Evolutionary conservation across 2,329 filamentous ascomycete genomes (phyloP).

Genomic region (Lomentospora prolificans): DNA sequence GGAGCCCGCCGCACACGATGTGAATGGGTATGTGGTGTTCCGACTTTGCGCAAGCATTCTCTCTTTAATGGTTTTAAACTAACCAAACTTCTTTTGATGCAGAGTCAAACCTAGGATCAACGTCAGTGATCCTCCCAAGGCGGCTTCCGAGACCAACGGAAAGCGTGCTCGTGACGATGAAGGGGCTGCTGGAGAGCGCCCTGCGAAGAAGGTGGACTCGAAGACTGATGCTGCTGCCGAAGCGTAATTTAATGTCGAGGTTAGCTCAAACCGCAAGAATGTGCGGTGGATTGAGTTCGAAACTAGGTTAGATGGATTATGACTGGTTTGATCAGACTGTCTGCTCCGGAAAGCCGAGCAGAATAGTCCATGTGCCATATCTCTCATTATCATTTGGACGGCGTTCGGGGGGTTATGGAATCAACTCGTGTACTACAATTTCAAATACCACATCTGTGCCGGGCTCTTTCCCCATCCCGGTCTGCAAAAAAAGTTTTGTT

Average conservation of each 20-base stretch:
- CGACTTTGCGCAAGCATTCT: slow-evolving; percentile 6
- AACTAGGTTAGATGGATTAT: background rate
- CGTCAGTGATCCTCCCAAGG: slow-evolving; percentile 21
- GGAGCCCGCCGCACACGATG: slow-evolving; percentile 12
- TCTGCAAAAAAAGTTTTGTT: background rate
- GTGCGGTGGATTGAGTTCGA: background rate
- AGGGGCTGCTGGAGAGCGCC: slow-evolving; percentile 27
- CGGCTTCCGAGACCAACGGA: slow-evolving; percentile 24
- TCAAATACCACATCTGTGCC: slow-evolving; percentile 4
- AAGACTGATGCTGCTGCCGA: slow-evolving; percentile 26
- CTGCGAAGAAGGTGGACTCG: slow-evolving; percentile 53
- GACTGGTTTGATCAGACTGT: background rate
- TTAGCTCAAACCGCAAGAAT: background rate
- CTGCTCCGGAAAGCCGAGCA: background rate
- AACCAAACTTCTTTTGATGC: slow-evolving; percentile 1
- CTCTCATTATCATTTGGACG: slow-evolving; percentile 4
- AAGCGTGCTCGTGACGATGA: slow-evolving; percentile 50
- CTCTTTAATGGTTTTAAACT: no score
- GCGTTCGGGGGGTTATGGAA: slow-evolving; percentile 1
- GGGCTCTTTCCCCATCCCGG: background rate
- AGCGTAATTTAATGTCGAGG: background rate
- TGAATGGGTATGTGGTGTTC: slow-evolving; percentile 21
- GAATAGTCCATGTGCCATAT: background rate
- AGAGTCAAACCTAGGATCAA: slow-evolving; percentile 28
- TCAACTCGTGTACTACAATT: slow-evolving; percentile 5